Evolutionary conservation across 148 eudicot genomes (phyloP).

Genomic region (Rhododendron molle): DNA sequence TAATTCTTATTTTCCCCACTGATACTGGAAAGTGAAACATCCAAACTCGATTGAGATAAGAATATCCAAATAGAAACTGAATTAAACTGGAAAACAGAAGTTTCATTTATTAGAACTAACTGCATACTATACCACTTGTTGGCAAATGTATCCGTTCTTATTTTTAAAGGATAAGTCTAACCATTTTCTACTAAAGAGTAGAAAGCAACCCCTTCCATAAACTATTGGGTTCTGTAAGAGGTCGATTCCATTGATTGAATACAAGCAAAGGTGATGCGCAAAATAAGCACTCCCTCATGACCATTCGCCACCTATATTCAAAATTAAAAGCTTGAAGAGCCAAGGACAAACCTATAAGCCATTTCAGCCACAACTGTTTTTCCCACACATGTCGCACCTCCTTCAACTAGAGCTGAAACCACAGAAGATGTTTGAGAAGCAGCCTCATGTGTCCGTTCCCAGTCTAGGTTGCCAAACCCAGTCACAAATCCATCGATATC

Average conservation of each 20-base stretch:
- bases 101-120: neutral
- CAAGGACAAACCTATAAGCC: constrained; percentile 67
- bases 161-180: neutral
- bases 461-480: constrained; percentile 84
- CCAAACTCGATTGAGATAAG: constrained; percentile 6
- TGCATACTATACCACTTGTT: neutral
- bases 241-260: neutral
- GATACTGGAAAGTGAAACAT: constrained; percentile 46
- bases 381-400: constrained; percentile 94
- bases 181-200: neutral
- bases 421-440: constrained; percentile 69
- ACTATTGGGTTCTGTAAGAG: neutral
- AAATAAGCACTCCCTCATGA: neutral
- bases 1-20: constrained; percentile 89
- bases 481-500: constrained; percentile 79
- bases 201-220: neutral
- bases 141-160: neutral
- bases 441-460: constrained; percentile 82
- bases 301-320: neutral
- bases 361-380: constrained; percentile 86
- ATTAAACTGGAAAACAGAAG: neutral
- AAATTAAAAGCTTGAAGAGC: constrained; percentile 4
- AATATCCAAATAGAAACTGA: neutral
- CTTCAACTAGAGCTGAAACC: constrained; percentile 77
- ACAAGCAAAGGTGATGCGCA: neutral